These are phyloP conservation scores for Eurotiales sp. DNA, from an alignment of 2,329 filamentous ascomycete species.

Conservation along the genomic window DNA sequence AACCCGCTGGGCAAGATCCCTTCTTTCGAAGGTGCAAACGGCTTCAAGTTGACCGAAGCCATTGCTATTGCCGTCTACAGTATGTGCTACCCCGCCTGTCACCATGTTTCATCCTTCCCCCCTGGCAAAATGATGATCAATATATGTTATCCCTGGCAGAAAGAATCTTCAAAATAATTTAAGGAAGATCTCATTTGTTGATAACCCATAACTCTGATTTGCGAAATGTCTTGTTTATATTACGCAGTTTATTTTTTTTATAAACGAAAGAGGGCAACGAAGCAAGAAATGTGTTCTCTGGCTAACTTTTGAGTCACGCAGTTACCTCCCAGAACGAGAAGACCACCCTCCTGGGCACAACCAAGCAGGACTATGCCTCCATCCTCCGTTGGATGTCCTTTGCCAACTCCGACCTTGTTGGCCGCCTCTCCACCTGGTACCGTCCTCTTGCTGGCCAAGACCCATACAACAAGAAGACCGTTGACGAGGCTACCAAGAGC, in stretches of 20 bases:
- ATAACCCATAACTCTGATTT: slow-evolving; percentile 65
- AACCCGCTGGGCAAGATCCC: slow-evolving; percentile 90
- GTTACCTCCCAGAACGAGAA: slow-evolving; percentile 99
- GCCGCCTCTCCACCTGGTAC: slow-evolving; percentile 74
- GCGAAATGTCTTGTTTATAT: slow-evolving; percentile 32
- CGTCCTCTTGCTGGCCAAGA: slow-evolving; percentile 75
- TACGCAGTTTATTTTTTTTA: slow-evolving; percentile 27
- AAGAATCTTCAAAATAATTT: slow-evolving; percentile 44
- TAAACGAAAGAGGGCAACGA: slow-evolving; percentile 13
- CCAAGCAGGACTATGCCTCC: slow-evolving; percentile 99
- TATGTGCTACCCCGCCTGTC: no score
- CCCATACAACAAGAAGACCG: slow-evolving; percentile 96
- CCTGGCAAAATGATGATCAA: slow-evolving; percentile 65
- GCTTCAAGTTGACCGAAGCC: slow-evolving; percentile 81
- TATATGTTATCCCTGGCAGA: slow-evolving; percentile 95
- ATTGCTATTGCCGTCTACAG: slow-evolving; percentile 97
- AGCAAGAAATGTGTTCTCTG: slow-evolving; percentile 1
- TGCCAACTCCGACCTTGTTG: slow-evolving; percentile 83
- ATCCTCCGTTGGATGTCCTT: slow-evolving; percentile 99
- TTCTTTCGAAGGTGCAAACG: slow-evolving; percentile 87
- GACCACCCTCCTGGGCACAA: slow-evolving; percentile 98
- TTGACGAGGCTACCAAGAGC: slow-evolving; percentile 73
- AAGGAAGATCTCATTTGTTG: slow-evolving; percentile 54
- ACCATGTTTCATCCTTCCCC: slow-evolving; percentile 14
- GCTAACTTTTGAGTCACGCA: slow-evolving; percentile 41